These are phyloP conservation scores for Skeletonema marinoi DNA, from an alignment of 108 stramenopile genomes.

Conservation along the genomic window DNA sequence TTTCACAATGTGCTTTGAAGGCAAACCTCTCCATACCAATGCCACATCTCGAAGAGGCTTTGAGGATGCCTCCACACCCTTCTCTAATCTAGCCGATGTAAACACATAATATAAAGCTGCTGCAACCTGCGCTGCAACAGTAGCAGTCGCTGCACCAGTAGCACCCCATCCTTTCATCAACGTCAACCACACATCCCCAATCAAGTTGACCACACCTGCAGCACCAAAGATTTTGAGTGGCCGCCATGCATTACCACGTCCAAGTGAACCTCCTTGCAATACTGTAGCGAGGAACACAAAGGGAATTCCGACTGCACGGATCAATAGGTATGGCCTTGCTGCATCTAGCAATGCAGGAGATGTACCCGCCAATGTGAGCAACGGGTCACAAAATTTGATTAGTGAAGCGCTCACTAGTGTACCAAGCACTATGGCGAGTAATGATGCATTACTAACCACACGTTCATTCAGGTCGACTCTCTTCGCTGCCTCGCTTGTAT, in stretches of 20 bases:
- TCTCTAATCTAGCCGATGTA: constrained; percentile 26
- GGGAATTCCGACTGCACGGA: constrained; percentile 54
- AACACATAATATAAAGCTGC: constrained; percentile 35
- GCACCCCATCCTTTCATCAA: constrained; percentile 52
- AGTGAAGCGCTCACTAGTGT: constrained; percentile 12
- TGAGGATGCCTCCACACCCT: constrained; percentile 27
- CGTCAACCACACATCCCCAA: constrained; percentile 43
- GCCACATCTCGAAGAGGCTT: constrained; percentile 38
- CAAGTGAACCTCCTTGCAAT: constrained; percentile 48
- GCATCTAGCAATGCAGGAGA: constrained; percentile 30
- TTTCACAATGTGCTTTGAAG: constrained; percentile 23
- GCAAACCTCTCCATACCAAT: constrained; percentile 33
- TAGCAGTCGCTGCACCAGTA: constrained; percentile 53
- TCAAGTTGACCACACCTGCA: constrained; percentile 43
- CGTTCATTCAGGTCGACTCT: constrained; percentile 23
- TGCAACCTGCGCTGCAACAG: constrained; percentile 47
- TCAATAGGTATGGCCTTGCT: constrained; percentile 41
- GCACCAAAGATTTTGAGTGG: constrained; percentile 53
- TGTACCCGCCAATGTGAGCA: constrained; percentile 41
- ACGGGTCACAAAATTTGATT: constrained; percentile 27
- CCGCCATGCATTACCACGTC: constrained; percentile 43
- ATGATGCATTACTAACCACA: constrained; percentile 29
- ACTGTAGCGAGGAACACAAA: constrained; percentile 55
- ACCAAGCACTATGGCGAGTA: constrained; percentile 36
- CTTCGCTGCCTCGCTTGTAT: constrained; percentile 14